Percentiles rank a stretch among this genome's conserved stretches.
Evolutionary conservation across 2,329 filamentous ascomycete species (phyloP).

Genomic region (Teratosphaeria epicoccoides): DNA sequence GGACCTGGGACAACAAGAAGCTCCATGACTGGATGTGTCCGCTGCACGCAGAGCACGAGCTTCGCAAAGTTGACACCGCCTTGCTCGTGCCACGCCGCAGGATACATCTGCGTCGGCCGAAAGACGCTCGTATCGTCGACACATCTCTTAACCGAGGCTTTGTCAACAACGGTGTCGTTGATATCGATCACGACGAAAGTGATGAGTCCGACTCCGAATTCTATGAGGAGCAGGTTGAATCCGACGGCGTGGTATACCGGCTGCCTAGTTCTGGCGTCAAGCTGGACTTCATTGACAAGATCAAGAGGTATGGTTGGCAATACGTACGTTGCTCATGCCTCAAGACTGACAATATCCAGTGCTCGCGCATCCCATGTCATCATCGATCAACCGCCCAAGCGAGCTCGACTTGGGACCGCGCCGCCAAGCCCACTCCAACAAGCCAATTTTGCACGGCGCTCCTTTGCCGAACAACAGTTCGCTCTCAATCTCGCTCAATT

Average conservation of each 20-base stretch:
- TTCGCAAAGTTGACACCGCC: constrained; percentile 45
- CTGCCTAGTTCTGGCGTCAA: constrained; percentile 38
- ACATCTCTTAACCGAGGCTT: constrained; percentile 50
- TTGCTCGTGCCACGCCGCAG: constrained; percentile 22
- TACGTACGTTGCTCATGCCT: background rate
- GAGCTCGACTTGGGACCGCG: background rate
- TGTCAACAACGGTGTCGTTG: constrained; percentile 39
- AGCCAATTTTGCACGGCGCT: constrained; percentile 34
- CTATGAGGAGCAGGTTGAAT: constrained; percentile 30
- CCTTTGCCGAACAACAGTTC: constrained; percentile 54
- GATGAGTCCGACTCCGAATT: constrained; percentile 37
- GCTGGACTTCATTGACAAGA: constrained; percentile 51
- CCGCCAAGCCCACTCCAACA: constrained; percentile 16
- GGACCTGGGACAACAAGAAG: constrained; percentile 40
- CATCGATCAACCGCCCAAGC: constrained; percentile 8
- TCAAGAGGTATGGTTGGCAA: constrained; percentile 35
- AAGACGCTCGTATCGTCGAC: constrained; percentile 38
- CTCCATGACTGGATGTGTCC: constrained; percentile 78
- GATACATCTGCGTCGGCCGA: constrained; percentile 40
- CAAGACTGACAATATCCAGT: constrained; percentile 5
- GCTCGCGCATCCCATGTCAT: constrained; percentile 15
- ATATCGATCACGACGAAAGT: constrained; percentile 32
- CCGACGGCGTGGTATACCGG: constrained; percentile 30
- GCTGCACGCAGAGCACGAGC: constrained; percentile 68
- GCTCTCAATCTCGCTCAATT: constrained; percentile 54